phyloP scores from a whole-genome alignment of 345 rosid genomes.

The Zanthoxylum bungeanum region DNA sequence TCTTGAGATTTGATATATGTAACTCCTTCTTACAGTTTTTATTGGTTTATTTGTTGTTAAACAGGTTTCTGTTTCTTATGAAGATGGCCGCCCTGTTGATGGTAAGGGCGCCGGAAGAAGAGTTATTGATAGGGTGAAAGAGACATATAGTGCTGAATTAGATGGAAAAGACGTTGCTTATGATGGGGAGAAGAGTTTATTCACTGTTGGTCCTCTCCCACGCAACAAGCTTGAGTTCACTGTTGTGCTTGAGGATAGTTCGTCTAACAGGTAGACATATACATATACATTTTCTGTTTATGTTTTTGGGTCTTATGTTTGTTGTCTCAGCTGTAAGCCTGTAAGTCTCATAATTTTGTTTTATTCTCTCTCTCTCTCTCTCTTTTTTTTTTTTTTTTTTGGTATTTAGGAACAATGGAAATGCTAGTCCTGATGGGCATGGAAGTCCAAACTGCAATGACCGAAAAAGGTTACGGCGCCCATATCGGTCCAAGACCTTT shows the following conservation, averaged over 20 bases:
- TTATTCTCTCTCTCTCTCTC: not conserved
- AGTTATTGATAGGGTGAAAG: conserved; percentile 65
- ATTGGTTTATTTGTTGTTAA: not conserved
- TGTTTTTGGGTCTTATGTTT: not conserved
- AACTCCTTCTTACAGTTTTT: not conserved
- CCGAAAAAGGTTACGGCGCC: conserved; percentile 66
- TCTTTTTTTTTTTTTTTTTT: too few relatives aligned
- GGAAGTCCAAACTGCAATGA: conserved; percentile 49
- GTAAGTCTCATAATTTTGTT: too few relatives aligned
- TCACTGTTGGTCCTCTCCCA: conserved; percentile 75
- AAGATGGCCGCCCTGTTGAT: conserved; percentile 82
- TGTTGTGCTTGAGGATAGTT: conserved; percentile 65
- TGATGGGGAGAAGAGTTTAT: conserved; percentile 86
- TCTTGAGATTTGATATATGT: too few relatives aligned
- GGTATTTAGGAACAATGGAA: conserved; percentile 47
- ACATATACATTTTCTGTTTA: not conserved
- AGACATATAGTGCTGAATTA: conserved; percentile 54
- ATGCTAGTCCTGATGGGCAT: conserved; percentile 41
- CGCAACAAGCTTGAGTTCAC: conserved; percentile 72
- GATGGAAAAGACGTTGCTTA: conserved; percentile 76
- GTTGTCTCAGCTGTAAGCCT: too few relatives aligned
- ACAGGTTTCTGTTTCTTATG: conserved; percentile 66
- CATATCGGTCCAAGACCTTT: conserved; percentile 50
- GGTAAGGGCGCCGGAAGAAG: conserved; percentile 72
- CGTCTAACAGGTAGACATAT: conserved; percentile 60